Evolutionary conservation across 331 rosid genomes (phyloP), one percentile per base, ranked within the genome.

Genomic region (Stylosanthes scabra): DNA sequence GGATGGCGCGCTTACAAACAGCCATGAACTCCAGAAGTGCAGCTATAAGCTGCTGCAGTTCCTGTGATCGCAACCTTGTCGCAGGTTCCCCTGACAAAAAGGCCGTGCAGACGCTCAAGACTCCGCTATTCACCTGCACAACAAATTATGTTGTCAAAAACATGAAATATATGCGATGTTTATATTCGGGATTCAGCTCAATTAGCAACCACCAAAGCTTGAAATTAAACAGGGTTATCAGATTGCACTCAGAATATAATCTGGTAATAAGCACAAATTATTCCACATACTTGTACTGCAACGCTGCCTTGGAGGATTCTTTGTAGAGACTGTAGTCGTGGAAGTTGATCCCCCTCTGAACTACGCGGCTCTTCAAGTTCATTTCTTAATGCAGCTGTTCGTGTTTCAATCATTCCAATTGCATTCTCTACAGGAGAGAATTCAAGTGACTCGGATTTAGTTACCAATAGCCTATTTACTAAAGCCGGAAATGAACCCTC

Each of bases 261-360:
- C 34, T 2, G 2, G 42, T 56, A 63, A 70, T 13, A 64, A 51
- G 63, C 79, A 79, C 5, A 5, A 31, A 4, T 31, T 29, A 49
- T 58, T n/a, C 10, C 57, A 67, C 89, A 63, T 70, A 91, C 99
- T 82, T 94, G 99, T 63, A 94, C 99, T 42, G 97, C 97, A 66
- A 94, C 99, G 80, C 99, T 94, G 91, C 99, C 99, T 89, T 94
- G 99, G 60, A 94, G 99, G 80, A 94, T 94, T 82, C 99, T 88
- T 81, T 94, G 99, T n/a, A 94, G 85, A 75, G 97, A 91, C 83
- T 94, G 99, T 58, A 94, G 92, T 34, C 97, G 89, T 37, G 97
- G 99, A 72, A 91, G 97, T 84, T 94, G 97, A 83, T 94, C 99
- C 28, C 97, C 99, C 64, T 94, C 99, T 3, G 97, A 94, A 73